Conservation (phyloP, 768 basidiomycete genomes). For the Amanita thiersii region DNA sequence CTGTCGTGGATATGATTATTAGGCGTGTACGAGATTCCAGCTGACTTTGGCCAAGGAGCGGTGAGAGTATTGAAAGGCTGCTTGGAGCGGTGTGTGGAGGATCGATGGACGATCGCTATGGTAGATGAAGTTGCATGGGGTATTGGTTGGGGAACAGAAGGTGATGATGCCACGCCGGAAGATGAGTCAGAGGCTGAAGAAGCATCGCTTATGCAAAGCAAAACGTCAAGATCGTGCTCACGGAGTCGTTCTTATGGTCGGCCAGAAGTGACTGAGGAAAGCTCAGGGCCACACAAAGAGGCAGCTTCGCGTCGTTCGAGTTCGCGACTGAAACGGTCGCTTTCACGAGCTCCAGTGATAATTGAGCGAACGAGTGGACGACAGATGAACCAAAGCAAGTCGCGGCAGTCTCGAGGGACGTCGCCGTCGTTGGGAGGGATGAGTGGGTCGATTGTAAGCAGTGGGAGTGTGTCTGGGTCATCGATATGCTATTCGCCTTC, state of each 20-base stretch:
- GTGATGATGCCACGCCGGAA: conserved; percentile 30
- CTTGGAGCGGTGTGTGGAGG: conserved; percentile 50
- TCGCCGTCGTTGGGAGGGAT: conserved; percentile 16
- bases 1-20: conserved; percentile 9
- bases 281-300: conserved; percentile 12
- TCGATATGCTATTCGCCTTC: conserved; percentile 18
- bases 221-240: conserved; percentile 17
- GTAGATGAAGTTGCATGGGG: conserved; percentile 80
- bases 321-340: conserved; percentile 37
- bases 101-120: conserved; percentile 74
- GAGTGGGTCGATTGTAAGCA: conserved; percentile 11
- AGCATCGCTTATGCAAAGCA: conserved; percentile 1
- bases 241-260: conserved; percentile 21
- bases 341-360: conserved; percentile 39
- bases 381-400: conserved; percentile 32
- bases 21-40: conserved; percentile 60
- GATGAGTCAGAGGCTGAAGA: conserved; percentile 18
- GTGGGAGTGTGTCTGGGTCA: conserved; percentile 16
- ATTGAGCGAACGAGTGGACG: conserved; percentile 30
- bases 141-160: conserved; percentile 59
- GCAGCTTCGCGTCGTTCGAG: conserved; percentile 30
- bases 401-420: conserved; percentile 24
- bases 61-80: conserved; percentile 74
- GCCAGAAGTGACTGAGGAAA: conserved; percentile 4
- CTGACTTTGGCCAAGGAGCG: conserved; percentile 49